phyloP scores from a whole-genome alignment of 495 filamentous ascomycete species.

The Extremus antarcticus region DNA sequence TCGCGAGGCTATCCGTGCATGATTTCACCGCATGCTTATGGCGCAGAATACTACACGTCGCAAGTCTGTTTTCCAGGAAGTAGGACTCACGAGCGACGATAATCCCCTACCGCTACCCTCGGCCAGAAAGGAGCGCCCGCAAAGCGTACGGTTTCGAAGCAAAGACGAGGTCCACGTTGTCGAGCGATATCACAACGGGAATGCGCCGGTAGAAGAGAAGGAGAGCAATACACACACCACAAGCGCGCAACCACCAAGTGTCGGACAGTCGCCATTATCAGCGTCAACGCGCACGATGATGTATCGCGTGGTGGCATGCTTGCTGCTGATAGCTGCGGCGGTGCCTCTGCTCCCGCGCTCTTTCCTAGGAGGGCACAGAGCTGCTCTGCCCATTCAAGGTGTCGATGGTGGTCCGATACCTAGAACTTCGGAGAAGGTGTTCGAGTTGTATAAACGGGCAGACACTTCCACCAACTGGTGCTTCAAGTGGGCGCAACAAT shows the following conservation, averaged over 20 bases:
- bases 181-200: slow-evolving; percentile 11
- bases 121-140: not conserved
- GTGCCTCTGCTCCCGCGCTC: slow-evolving; percentile 23
- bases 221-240: not conserved
- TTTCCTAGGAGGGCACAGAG: slow-evolving; percentile 8
- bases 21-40: not conserved
- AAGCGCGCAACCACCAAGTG: not conserved
- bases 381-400: slow-evolving; percentile 15
- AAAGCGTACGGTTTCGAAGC: slow-evolving; percentile 25
- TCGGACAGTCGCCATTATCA: slow-evolving; percentile 1
- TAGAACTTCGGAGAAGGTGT: slow-evolving; percentile 1
- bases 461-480: slow-evolving; percentile 44
- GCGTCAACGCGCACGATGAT: slow-evolving; percentile 2
- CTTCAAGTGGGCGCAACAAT: slow-evolving; percentile 58
- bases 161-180: slow-evolving; percentile 19
- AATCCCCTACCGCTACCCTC: not conserved
- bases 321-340: slow-evolving; percentile 20
- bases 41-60: not conserved
- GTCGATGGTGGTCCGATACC: slow-evolving; percentile 26
- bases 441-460: slow-evolving; percentile 13
- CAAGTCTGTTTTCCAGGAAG: slow-evolving; percentile 1
- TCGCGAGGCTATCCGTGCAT: too few relatives aligned
- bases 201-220: not conserved
- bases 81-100: slow-evolving; percentile 2
- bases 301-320: slow-evolving; percentile 20